phyloP scores from a whole-genome alignment of 257 asterid genomes.

The Cruciata laevipes region DNA sequence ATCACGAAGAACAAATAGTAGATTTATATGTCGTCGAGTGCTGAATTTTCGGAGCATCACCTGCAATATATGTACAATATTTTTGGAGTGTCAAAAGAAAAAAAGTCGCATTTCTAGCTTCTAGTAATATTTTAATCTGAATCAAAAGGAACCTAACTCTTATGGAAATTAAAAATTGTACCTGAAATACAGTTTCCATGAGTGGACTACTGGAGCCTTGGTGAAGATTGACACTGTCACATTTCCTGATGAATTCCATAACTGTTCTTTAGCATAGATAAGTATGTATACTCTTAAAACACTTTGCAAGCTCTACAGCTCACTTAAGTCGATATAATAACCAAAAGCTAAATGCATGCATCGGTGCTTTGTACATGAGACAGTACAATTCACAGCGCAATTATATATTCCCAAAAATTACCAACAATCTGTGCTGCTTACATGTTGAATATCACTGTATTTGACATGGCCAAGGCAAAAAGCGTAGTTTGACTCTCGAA shows the following conservation, averaged over 20 bases:
- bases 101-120: neutral
- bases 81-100: neutral
- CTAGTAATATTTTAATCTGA: neutral
- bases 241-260: constrained; percentile 1
- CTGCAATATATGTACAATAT: neutral
- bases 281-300: neutral
- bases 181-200: constrained; percentile 2
- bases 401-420: neutral
- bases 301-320: neutral
- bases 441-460: constrained; percentile 7
- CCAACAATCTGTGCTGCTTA: neutral
- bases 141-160: neutral
- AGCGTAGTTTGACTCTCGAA: constrained; percentile 7
- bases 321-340: neutral
- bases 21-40: neutral
- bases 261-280: neutral
- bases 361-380: neutral
- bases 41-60: neutral
- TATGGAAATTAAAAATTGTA: neutral
- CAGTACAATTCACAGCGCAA: neutral
- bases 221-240: neutral
- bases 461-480: constrained; percentile 8
- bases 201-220: neutral
- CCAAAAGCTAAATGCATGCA: neutral
- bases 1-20: constrained; percentile 6